These are phyloP conservation scores for Aspergillaceae sp. DNA, from an alignment of 2,329 filamentous ascomycete genomes.

Conservation along the genomic window DNA sequence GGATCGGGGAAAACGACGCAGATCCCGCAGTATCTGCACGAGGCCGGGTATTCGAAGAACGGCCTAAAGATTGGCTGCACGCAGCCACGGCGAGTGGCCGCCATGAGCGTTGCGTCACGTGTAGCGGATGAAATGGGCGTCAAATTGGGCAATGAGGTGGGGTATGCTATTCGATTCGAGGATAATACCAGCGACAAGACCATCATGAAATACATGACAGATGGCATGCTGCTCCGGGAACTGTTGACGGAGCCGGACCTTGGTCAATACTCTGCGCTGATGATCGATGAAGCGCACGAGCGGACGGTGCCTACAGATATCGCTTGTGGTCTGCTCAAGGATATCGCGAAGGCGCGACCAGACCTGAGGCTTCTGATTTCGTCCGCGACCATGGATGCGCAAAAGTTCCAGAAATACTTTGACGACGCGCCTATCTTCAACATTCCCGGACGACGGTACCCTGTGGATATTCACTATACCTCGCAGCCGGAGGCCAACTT, in stretches of 20 bases:
- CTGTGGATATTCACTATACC: conserved; percentile 86
- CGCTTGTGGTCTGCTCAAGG: conserved; percentile 76
- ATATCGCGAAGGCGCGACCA: conserved; percentile 70
- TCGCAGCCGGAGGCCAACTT: conserved; percentile 91
- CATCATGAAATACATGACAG: conserved; percentile 90
- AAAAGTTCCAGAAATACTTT: conserved; percentile 87
- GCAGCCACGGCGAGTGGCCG: conserved; percentile 87
- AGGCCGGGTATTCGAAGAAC: conserved; percentile 78
- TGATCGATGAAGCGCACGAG: conserved; percentile 98
- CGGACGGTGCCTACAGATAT: conserved; percentile 87
- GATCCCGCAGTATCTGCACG: conserved; percentile 84
- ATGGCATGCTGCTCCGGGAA: conserved; percentile 86
- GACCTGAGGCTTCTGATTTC: conserved; percentile 88
- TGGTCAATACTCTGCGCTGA: conserved; percentile 72
- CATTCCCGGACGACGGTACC: conserved; percentile 79
- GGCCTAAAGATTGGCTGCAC: conserved; percentile 86
- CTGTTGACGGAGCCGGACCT: conserved; percentile 84
- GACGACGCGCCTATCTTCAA: conserved; percentile 91
- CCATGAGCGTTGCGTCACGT: conserved; percentile 94
- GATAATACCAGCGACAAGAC: conserved; percentile 88
- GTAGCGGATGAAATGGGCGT: conserved; percentile 90
- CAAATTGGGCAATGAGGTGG: conserved; percentile 83
- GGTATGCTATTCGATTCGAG: conserved; percentile 92
- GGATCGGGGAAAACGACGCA: conserved; percentile 95
- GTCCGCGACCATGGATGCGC: conserved; percentile 87